A percentile compares a stretch with the other conserved stretches of the same genome.
phyloP scores from a whole-genome alignment of 2,329 filamentous ascomycete species.

The Esteya vermicola region DNA sequence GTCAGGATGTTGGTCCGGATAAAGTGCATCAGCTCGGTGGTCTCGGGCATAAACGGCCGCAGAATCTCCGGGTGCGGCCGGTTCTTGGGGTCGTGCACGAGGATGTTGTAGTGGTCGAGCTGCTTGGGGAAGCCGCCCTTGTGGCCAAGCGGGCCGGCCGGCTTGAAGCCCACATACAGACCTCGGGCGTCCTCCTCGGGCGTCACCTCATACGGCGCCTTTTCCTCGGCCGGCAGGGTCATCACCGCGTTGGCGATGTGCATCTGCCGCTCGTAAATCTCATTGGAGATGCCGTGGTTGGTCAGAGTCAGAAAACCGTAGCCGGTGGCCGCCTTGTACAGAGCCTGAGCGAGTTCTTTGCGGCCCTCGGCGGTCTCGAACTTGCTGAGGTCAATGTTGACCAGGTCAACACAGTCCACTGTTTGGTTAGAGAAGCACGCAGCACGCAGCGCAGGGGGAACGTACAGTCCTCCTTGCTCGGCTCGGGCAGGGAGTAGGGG shows the following conservation, averaged over 20 bases:
- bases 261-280: slow-evolving; percentile 1
- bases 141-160: neutral
- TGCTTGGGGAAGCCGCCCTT: slow-evolving; percentile 2
- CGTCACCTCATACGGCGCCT: slow-evolving; percentile 1
- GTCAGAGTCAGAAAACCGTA: slow-evolving; percentile 2
- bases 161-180: slow-evolving; percentile 1
- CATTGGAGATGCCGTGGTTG: slow-evolving; percentile 1
- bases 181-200: slow-evolving; percentile 1
- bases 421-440: neutral
- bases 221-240: neutral
- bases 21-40: neutral
- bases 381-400: slow-evolving; percentile 1
- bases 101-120: slow-evolving; percentile 2
- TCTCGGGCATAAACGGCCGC: neutral
- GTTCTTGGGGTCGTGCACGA: slow-evolving; percentile 2
- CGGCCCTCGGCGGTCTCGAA: neutral
- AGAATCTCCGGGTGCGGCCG: neutral
- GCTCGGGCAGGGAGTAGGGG: neutral
- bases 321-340: neutral
- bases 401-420: slow-evolving; percentile 1
- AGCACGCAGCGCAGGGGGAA: neutral
- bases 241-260: slow-evolving; percentile 1
- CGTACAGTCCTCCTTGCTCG: slow-evolving; percentile 1
- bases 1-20: neutral
- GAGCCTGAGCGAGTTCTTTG: neutral